Evolutionary conservation across 2,329 filamentous ascomycete species (phyloP), one percentile per base, ranked within the genome.

Genomic region (Pyricularia sp.): DNA sequence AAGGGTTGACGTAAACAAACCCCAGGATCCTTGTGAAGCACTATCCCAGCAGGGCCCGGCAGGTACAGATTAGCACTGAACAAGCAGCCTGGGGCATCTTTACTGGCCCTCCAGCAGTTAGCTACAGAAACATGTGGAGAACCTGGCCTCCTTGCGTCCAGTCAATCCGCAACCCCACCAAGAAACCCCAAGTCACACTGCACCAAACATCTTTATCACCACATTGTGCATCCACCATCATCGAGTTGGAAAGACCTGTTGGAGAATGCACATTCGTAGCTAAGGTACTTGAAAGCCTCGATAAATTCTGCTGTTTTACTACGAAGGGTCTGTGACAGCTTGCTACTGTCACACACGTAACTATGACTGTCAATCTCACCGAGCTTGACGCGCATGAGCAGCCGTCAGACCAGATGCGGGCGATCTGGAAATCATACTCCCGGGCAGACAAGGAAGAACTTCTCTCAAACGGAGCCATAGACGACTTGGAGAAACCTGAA

Each of bases 341-440:
- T 63, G 59, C 26, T 7, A 28, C 25, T 23, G 20, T 30, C 55
- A 23, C 42, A 14, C 63, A 17, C 23, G 25, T n/a, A 69, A 72
- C 64, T 30, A 83, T 83, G 82, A 77, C 78, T 1, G 74, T 79
- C 36, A 79, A 81, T 69, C 79, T 84, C 33, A 79, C 77, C 30
- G 81, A 83, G 25, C 81, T 94, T 2, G 91, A 97, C 78, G 90
- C 93, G 31, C 88, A 94, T 77, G 88, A 93, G 77, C 88, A 89
- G 73, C 92, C 93, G 1, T 92, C 93, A 3, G 86, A 89, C 14
- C 78, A 82, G 66, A 82, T 97, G 72, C 88, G 89, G 71, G 81
- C 85, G 64, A 81, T 88, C 68, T 97, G 93, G 86, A 97, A 97
- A 78, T 81, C 80, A 61, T 92, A 90, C 73, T 88, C 90, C 28